Base-by-base conservation (phyloP, 345 rosid genomes). In the Lepidium didymum region DNA sequence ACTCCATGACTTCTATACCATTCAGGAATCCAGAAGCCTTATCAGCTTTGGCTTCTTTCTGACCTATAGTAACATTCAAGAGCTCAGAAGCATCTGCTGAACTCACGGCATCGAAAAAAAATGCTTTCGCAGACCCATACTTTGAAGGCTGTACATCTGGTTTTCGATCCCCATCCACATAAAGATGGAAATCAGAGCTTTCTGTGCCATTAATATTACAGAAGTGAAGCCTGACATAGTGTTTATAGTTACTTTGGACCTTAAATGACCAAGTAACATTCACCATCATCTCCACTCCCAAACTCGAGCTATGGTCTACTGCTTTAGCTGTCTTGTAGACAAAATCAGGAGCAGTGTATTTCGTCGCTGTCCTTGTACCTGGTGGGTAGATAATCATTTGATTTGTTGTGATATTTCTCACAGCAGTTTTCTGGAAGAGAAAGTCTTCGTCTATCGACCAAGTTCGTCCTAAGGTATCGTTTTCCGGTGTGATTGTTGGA, bases 1-100 rank as follows among this genome's bases (percentile, higher is more conserved):
- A 77, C 86, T 87, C 87, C 38, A 89, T 80, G 29, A 92, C 47
- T 76, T 89, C 96, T 8, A 86, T 21, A 51, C 96, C 96, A 34
- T 86, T 89, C 0, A 89, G 80, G 65, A 85, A 81, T 4, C 81
- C 92, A 7, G 8, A 37, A 52, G 82, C 77, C 2, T 67, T 56
- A 1, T 10, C 1, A 1, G 63, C 23, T 0, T 79, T 69, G 13
- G 65, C 25, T 0, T 79, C 73, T 12, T 62, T 43, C 4, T 36
- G 25, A 14, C 67, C 29, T 11, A 87, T 5, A 23, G 78, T 71
- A 18, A 87, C 81, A 19, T 87, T 83, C 12, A 92, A 80, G 14
- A 82, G 63, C 0, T 81, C 81, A 79, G 89, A 85, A 78, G 67
- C 76, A 35, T 62, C 90, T 9, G 94, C 77, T 36, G 72, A 72